These are phyloP conservation scores for Pachyrhizus erosus DNA, from an alignment of 306 rosid genomes.

Conservation along the genomic window DNA sequence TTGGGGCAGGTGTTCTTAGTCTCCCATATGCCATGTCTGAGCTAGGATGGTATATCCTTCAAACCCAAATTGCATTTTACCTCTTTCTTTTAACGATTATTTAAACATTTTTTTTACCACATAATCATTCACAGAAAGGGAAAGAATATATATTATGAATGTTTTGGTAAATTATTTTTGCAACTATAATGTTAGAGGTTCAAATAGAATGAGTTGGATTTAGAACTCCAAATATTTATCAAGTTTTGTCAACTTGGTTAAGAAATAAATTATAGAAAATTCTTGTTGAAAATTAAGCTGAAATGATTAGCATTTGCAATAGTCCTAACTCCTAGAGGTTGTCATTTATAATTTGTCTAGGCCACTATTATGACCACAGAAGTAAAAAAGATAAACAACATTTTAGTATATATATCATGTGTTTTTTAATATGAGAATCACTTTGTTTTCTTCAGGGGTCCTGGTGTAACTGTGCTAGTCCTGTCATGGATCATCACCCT, in stretches of 20 bases:
- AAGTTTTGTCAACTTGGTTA: not conserved
- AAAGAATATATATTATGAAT: no score
- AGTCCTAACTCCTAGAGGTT: not conserved
- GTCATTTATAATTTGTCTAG: not conserved
- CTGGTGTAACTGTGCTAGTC: slow-evolving; percentile 60
- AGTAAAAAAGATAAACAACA: not conserved
- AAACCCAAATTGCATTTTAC: not conserved
- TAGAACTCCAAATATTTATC: not conserved
- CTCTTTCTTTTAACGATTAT: not conserved
- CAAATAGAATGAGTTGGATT: not conserved
- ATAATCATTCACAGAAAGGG: not conserved
- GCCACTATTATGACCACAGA: not conserved
- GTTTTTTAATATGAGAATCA: not conserved
- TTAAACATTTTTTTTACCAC: not conserved
- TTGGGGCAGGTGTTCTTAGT: slow-evolving; percentile 84
- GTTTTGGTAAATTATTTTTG: not conserved
- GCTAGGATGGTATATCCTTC: slow-evolving; percentile 67
- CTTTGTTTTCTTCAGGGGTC: slow-evolving; percentile 60
- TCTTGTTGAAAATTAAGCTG: not conserved
- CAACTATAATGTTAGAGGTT: not conserved
- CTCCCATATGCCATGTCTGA: slow-evolving; percentile 79
- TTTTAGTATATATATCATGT: not conserved
- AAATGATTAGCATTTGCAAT: not conserved
- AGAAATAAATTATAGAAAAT: not conserved
- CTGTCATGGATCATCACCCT: slow-evolving; percentile 74